phyloP scores from a whole-genome alignment of 2,329 filamentous ascomycete species.

The Ascosphaera acerosa region DNA sequence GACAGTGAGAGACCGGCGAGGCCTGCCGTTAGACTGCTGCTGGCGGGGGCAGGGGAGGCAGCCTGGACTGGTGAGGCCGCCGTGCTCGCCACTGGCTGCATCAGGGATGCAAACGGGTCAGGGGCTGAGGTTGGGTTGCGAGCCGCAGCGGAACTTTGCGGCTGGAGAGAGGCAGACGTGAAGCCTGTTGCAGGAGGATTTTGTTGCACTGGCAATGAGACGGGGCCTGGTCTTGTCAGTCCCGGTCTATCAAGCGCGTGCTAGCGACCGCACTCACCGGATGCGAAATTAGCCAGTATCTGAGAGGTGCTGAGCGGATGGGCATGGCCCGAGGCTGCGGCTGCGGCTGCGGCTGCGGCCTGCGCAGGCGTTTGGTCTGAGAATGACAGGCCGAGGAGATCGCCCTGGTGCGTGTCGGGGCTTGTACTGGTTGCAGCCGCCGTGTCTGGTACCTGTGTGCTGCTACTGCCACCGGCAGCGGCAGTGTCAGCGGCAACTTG shows the following conservation, averaged over 20 bases:
- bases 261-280: too few species aligned
- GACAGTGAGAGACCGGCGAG: conserved; percentile 6
- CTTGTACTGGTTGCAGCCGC: too few species aligned
- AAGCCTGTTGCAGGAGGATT: too few species aligned
- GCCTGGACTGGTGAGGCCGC: conserved; percentile 11
- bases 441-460: too few species aligned
- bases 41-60: too few species aligned
- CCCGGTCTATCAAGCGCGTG: conserved; percentile 22
- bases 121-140: conserved; percentile 16
- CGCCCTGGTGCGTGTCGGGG: conserved; percentile 43
- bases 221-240: conserved; percentile 22
- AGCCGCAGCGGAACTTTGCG: too few species aligned
- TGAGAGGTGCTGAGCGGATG: too few species aligned
- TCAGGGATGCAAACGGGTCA: conserved; percentile 36
- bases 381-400: conserved; percentile 70
- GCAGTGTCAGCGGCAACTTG: too few species aligned
- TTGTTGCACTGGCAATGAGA: conserved; percentile 32
- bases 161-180: too few species aligned
- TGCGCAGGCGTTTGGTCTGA: too few species aligned
- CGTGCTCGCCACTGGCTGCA: conserved; percentile 26
- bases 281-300: too few species aligned
- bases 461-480: conserved; percentile 19
- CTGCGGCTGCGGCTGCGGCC: conserved; percentile 42
- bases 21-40: conserved; percentile 4
- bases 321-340: too few species aligned